phyloP scores from a whole-genome alignment of 106 monocot genomes.

The Dioscorea dumetorum region DNA sequence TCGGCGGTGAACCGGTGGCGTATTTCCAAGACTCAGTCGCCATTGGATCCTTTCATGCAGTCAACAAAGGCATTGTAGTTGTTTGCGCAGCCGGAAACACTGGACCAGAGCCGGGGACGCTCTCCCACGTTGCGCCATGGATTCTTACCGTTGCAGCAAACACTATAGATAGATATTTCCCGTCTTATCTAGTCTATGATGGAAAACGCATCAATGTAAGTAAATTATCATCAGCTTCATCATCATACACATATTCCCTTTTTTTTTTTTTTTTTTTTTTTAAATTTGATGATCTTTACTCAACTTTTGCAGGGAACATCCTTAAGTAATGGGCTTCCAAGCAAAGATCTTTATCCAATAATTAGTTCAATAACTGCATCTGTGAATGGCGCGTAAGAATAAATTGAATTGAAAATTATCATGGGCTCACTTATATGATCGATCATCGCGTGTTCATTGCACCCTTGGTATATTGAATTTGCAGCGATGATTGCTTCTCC shows the following conservation, averaged over 20 bases:
- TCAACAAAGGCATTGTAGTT: slow-evolving; percentile 16
- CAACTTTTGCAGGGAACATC: too few relatives aligned
- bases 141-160: slow-evolving; percentile 24
- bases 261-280: background rate
- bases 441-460: too few relatives aligned
- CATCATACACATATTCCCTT: background rate
- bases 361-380: background rate
- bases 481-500: background rate
- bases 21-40: slow-evolving; percentile 12
- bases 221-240: slow-evolving; percentile 1
- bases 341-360: too few relatives aligned
- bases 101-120: background rate
- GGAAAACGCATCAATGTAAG: slow-evolving; percentile 11
- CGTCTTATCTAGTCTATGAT: slow-evolving; percentile 5
- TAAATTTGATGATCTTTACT: background rate
- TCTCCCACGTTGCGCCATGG: slow-evolving; percentile 25
- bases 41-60: slow-evolving; percentile 32
- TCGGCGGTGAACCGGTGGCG: slow-evolving; percentile 3
- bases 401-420: background rate
- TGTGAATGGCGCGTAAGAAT: background rate
- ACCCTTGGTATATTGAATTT: too few relatives aligned
- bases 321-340: too few relatives aligned
- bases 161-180: slow-evolving; percentile 23
- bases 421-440: too few relatives aligned
- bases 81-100: slow-evolving; percentile 27